Evolutionary conservation across 768 basidiomycete species (phyloP).

Genomic region (Sistotremastrum suecicum): DNA sequence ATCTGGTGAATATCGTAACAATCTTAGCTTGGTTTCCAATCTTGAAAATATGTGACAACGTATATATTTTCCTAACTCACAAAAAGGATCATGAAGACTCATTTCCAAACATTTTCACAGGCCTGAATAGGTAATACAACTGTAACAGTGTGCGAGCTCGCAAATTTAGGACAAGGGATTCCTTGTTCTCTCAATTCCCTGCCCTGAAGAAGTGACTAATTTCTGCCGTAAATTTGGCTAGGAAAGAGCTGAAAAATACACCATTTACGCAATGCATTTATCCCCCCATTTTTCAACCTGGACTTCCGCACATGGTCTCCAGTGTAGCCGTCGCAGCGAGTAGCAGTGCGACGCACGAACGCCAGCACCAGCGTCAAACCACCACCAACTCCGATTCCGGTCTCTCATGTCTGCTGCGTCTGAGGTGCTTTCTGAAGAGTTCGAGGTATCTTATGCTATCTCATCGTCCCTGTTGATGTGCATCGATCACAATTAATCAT

Average conservation of each 20-base stretch:
- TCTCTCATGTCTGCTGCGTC: slow-evolving; percentile 35
- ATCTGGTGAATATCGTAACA: too few relatives aligned
- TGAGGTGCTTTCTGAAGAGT: slow-evolving; percentile 70
- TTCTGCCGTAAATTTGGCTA: too few relatives aligned
- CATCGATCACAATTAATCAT: slow-evolving; percentile 2
- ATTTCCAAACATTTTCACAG: too few relatives aligned
- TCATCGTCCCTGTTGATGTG: slow-evolving; percentile 3
- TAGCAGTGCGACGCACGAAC: not conserved
- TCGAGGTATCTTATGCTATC: slow-evolving; percentile 46
- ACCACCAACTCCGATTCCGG: slow-evolving; percentile 5
- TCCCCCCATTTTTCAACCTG: not conserved
- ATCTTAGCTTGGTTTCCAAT: too few relatives aligned
- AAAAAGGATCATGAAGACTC: too few relatives aligned
- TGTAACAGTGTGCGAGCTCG: too few relatives aligned
- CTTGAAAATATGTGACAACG: too few relatives aligned
- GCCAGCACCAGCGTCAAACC: not conserved
- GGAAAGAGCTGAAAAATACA: slow-evolving; percentile 4
- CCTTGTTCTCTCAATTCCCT: too few relatives aligned
- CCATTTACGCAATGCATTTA: not conserved
- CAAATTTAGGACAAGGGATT: too few relatives aligned
- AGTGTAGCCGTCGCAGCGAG: not conserved
- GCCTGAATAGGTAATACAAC: too few relatives aligned
- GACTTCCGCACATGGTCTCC: not conserved
- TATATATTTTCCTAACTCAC: too few relatives aligned
- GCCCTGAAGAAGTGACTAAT: too few relatives aligned